These are phyloP conservation scores for Leccinum ochraceum DNA, from an alignment of 768 basidiomycete species.

Conservation along the genomic window DNA sequence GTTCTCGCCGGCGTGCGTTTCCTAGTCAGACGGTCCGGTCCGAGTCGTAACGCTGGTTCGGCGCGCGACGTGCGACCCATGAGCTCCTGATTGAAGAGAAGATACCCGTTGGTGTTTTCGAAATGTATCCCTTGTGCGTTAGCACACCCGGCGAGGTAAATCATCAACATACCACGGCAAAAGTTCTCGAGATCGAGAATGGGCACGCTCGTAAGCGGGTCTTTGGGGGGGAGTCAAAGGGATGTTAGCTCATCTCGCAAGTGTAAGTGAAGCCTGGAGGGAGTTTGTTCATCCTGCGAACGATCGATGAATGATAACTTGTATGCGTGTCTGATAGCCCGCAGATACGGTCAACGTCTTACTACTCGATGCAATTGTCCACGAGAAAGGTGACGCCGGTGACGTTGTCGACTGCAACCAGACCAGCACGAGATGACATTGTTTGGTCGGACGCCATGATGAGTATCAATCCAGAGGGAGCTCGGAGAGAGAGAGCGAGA, in stretches of 20 bases:
- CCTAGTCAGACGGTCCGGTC: constrained; percentile 34
- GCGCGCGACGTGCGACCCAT: constrained; percentile 61
- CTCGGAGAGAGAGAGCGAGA: no score
- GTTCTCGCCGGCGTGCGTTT: constrained; percentile 52
- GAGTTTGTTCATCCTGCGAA: constrained; percentile 69
- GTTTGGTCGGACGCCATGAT: background rate
- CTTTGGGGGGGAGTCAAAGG: constrained; percentile 44
- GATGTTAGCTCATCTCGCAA: constrained; percentile 60
- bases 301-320: background rate
- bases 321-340: background rate
- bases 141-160: background rate
- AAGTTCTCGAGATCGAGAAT: constrained; percentile 72
- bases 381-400: constrained; percentile 62
- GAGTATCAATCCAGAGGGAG: background rate
- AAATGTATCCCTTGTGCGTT: background rate
- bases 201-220: constrained; percentile 54
- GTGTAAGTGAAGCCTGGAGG: constrained; percentile 71
- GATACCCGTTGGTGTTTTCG: no score
- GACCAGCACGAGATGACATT: constrained; percentile 17
- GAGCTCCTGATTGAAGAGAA: constrained; percentile 53
- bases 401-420: constrained; percentile 39
- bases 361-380: constrained; percentile 84
- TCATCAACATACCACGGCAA: constrained; percentile 52
- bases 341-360: constrained; percentile 1
- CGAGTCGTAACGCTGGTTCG: no score